Percentiles rank a stretch among this genome's conserved stretches.
These are phyloP conservation scores for Eremothecium sinecaudum DNA, from an alignment of 1,139 yeast species.

Conservation along the genomic window DNA sequence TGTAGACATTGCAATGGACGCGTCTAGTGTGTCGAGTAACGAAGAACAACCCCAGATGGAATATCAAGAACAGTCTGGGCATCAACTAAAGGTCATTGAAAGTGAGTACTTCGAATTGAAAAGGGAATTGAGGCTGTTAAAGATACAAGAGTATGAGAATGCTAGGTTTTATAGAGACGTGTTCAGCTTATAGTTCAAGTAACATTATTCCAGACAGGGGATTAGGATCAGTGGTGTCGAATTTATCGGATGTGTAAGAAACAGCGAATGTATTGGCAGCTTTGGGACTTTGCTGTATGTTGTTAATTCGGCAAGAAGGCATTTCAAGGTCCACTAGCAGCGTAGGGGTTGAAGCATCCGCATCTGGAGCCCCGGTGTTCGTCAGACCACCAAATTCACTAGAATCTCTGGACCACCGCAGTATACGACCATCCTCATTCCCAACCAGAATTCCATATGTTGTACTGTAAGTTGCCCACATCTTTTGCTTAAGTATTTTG, in stretches of 20 bases:
- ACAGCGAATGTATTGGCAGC: slow-evolving; percentile 12
- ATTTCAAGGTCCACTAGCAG: slow-evolving; percentile 3
- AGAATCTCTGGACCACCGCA: slow-evolving; percentile 21
- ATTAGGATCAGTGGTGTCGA: slow-evolving; percentile 4
- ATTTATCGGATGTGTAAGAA: slow-evolving; percentile 17
- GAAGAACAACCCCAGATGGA: slow-evolving; percentile 7
- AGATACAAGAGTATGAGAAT: slow-evolving; percentile 20
- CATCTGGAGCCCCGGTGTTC: slow-evolving; percentile 1
- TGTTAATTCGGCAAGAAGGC: slow-evolving; percentile 13
- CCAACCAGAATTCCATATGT: slow-evolving; percentile 21
- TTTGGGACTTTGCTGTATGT: slow-evolving; percentile 16
- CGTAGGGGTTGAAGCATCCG: slow-evolving; percentile 7
- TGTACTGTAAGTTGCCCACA: slow-evolving; percentile 16
- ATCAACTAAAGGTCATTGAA: slow-evolving; percentile 7
- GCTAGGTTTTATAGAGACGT: slow-evolving; percentile 22
- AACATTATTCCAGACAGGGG: slow-evolving; percentile 7
- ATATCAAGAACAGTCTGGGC: slow-evolving; percentile 10
- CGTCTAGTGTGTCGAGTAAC: slow-evolving; percentile 4
- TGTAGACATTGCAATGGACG: slow-evolving; percentile 24
- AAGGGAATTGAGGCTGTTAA: slow-evolving; percentile 14
- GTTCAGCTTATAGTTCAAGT: slow-evolving; percentile 17
- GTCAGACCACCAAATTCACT: slow-evolving; percentile 26
- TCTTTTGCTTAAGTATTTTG: slow-evolving; percentile 18
- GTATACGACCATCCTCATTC: slow-evolving; percentile 13
- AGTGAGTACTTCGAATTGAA: slow-evolving; percentile 15